Conservation (phyloP, 78 protist genomes). For the Anaeramoeba flamelloides region DNA sequence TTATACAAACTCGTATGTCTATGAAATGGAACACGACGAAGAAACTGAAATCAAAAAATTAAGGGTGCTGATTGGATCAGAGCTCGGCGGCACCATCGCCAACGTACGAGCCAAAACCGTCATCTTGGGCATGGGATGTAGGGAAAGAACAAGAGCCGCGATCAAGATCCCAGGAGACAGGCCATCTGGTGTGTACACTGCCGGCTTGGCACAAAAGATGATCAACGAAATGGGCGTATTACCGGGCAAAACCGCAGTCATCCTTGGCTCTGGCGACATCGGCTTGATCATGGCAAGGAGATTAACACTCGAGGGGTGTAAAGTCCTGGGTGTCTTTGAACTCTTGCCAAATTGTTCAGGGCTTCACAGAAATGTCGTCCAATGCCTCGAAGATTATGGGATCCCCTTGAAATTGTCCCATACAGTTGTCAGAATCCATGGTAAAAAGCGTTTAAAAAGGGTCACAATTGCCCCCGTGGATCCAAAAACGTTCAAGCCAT, state of each 20-base stretch:
- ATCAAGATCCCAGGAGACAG: constrained; percentile 1
- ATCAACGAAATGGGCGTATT: not conserved
- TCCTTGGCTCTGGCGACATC: constrained; percentile 4
- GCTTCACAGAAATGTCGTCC: not conserved
- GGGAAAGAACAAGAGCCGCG: not conserved
- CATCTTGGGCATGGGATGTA: not conserved
- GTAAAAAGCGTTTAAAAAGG: not conserved
- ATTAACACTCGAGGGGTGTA: not conserved
- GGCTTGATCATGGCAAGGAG: constrained; percentile 3
- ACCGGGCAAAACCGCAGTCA: not conserved
- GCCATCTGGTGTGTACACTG: constrained; percentile 4
- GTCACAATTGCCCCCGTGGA: not conserved
- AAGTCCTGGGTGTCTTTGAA: not conserved
- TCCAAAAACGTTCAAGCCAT: not conserved
- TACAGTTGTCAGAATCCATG: not conserved
- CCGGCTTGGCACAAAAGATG: constrained; percentile 1
- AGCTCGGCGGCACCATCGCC: no score
- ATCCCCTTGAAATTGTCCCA: not conserved
- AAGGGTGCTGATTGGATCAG: no score
- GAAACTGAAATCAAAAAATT: no score
- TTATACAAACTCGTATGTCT: no score
- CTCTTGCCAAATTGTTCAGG: not conserved
- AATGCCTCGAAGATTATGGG: not conserved
- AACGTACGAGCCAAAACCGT: not conserved
- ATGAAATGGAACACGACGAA: no score